Percentiles rank a stretch among this genome's conserved stretches.
Evolutionary conservation across 2,329 filamentous ascomycete genomes (phyloP).

Genomic region (Ceratocystis eucalypticola): DNA sequence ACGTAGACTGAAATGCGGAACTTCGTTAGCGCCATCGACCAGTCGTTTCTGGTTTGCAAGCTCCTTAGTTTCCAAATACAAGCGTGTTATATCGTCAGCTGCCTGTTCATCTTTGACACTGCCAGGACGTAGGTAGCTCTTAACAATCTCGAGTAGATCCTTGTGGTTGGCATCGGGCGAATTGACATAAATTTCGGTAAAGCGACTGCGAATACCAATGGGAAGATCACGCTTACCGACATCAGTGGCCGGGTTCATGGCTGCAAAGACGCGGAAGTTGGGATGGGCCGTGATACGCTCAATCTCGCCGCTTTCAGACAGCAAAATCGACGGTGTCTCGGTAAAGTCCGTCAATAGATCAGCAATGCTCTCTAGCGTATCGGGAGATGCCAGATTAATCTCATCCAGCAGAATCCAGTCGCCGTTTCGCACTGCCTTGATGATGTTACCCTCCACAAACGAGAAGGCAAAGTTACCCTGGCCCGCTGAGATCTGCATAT

Average conservation of each 20-base stretch:
- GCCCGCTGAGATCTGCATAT: conserved; percentile 48
- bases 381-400: conserved; percentile 88
- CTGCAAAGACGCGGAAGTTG: conserved; percentile 89
- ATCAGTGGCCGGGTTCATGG: conserved; percentile 98
- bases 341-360: conserved; percentile 68
- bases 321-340: conserved; percentile 64
- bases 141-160: conserved; percentile 76
- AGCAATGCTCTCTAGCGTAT: conserved; percentile 86
- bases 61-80: conserved; percentile 79
- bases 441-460: conserved; percentile 89
- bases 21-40: conserved; percentile 89
- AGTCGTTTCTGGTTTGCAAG: conserved; percentile 69
- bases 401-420: conserved; percentile 97
- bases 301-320: conserved; percentile 88
- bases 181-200: conserved; percentile 89
- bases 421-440: conserved; percentile 89
- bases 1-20: conserved; percentile 91
- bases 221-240: conserved; percentile 91
- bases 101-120: conserved; percentile 59
- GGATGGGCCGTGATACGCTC: conserved; percentile 81
- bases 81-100: conserved; percentile 64
- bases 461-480: conserved; percentile 76
- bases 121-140: conserved; percentile 66
- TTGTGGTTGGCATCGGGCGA: conserved; percentile 78
- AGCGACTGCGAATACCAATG: conserved; percentile 74